A percentile compares a stretch with the other conserved stretches of the same genome.
Conservation (phyloP, 2,329 filamentous ascomycete genomes). For the Raffaelea albimanens region DNA sequence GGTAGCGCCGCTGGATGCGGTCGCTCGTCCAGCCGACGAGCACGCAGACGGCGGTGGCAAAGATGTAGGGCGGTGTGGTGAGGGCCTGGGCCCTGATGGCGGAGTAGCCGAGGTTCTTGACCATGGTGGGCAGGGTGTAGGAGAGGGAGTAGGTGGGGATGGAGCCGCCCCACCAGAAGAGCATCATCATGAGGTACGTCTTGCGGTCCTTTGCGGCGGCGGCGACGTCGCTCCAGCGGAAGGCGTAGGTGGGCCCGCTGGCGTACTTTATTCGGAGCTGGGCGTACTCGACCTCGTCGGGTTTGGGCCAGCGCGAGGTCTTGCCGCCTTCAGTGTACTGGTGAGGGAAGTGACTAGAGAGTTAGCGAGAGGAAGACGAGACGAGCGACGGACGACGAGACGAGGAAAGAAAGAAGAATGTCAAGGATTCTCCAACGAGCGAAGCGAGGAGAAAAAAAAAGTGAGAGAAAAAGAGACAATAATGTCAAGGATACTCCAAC, state of each 20-base stretch:
- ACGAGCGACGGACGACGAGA: too few species aligned
- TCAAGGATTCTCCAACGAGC: too few species aligned
- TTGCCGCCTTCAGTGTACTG: slow-evolving; percentile 21
- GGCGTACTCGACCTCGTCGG: slow-evolving; percentile 30
- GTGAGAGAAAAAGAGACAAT: too few species aligned
- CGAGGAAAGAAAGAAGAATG: too few species aligned
- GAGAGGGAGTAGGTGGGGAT: slow-evolving; percentile 5
- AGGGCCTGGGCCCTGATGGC: slow-evolving; percentile 18
- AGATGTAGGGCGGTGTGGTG: slow-evolving; percentile 27
- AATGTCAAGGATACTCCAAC: too few species aligned
- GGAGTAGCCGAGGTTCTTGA: slow-evolving; percentile 17
- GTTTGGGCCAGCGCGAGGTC: slow-evolving; percentile 42
- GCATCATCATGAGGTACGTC: background rate
- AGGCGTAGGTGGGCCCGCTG: slow-evolving; percentile 17
- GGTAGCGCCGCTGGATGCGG: slow-evolving; percentile 21
- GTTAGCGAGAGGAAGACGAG: slow-evolving; percentile 11
- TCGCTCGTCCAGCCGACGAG: slow-evolving; percentile 22
- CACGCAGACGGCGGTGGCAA: slow-evolving; percentile 17
- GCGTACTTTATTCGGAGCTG: slow-evolving; percentile 13
- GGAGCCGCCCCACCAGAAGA: slow-evolving; percentile 6
- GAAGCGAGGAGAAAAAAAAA: too few species aligned
- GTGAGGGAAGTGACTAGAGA: slow-evolving; percentile 12
- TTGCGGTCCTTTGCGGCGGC: slow-evolving; percentile 7
- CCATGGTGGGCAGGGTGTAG: slow-evolving; percentile 17
- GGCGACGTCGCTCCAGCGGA: slow-evolving; percentile 3